A percentile compares a stretch with the other conserved stretches of the same genome.
Evolutionary conservation across 257 asterid species (phyloP).

Genomic region (Verbena officinalis): DNA sequence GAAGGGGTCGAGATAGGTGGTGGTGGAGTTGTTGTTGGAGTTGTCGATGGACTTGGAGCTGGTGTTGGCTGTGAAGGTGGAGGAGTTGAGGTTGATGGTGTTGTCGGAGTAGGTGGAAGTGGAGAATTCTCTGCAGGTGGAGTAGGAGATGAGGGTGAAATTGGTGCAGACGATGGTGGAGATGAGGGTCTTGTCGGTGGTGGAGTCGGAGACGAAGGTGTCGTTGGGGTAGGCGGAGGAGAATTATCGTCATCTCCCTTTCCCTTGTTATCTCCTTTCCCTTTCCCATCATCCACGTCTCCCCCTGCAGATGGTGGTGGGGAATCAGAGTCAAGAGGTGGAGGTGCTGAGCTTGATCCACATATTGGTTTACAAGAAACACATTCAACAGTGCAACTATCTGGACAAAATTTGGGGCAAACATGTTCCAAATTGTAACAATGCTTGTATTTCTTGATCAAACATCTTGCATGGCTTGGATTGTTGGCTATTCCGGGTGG

Average conservation of each 20-base stretch:
- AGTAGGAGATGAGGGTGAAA: no score
- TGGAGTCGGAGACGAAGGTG: no score
- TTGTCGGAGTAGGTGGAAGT: constrained; percentile 18
- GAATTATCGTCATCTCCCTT: background rate
- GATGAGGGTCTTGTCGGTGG: no score
- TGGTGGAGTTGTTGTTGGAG: background rate
- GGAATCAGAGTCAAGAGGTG: constrained; percentile 17
- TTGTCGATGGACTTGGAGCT: constrained; percentile 1
- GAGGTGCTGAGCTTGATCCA: constrained; percentile 17
- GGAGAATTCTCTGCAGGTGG: background rate
- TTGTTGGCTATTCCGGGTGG: constrained; percentile 51
- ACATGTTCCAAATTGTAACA: constrained; percentile 59
- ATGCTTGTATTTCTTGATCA: constrained; percentile 37
- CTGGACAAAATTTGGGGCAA: constrained; percentile 60
- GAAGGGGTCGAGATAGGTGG: no score
- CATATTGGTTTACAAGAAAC: constrained; percentile 53
- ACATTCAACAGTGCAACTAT: constrained; percentile 43
- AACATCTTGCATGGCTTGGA: constrained; percentile 52
- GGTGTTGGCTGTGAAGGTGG: background rate
- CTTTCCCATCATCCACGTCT: no score
- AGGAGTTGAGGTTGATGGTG: background rate
- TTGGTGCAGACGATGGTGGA: no score
- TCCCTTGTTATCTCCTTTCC: no score
- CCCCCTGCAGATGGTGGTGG: no score
- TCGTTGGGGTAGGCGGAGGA: background rate